Percentiles rank a stretch among this genome's conserved stretches.
Conservation (phyloP, 1,284 basidiomycete genomes). For the Ustilago bromivora region DNA sequence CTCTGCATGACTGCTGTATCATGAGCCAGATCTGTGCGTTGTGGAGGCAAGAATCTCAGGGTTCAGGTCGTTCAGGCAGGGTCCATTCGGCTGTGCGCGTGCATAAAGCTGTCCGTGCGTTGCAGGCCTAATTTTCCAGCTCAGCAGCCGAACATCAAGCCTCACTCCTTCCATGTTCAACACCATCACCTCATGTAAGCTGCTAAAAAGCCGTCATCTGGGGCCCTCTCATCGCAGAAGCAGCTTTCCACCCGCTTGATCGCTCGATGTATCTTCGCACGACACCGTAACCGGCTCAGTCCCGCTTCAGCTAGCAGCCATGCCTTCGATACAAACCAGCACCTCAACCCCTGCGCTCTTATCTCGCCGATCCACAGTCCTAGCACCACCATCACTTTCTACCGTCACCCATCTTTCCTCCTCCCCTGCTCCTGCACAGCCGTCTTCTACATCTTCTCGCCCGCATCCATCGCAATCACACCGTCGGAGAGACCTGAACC, state of each 20-base stretch:
- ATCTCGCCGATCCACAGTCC: constrained; percentile 27
- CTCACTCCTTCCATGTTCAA: background rate
- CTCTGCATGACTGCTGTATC: too few species aligned
- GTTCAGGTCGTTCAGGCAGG: background rate
- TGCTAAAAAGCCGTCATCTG: too few species aligned
- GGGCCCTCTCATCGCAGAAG: background rate
- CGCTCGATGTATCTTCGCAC: background rate
- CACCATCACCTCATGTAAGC: background rate
- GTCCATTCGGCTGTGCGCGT: background rate
- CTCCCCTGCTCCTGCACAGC: constrained; percentile 5
- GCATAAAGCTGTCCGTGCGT: background rate
- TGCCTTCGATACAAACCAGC: constrained; percentile 5
- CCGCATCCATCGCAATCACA: background rate
- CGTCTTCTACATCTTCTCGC: background rate
- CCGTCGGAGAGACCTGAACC: constrained; percentile 19
- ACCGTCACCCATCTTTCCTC: constrained; percentile 32
- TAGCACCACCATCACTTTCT: constrained; percentile 30
- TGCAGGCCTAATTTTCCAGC: background rate
- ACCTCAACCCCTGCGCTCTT: constrained; percentile 24
- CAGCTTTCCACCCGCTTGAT: background rate
- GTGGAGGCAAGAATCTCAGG: background rate
- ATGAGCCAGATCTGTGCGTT: too few species aligned
- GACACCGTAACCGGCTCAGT: background rate
- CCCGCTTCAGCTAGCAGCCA: background rate
- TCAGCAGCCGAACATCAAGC: background rate